Evolutionary conservation across 1,139 yeast species (phyloP).

Genomic region (Kurtzmaniella quercitrusa): DNA sequence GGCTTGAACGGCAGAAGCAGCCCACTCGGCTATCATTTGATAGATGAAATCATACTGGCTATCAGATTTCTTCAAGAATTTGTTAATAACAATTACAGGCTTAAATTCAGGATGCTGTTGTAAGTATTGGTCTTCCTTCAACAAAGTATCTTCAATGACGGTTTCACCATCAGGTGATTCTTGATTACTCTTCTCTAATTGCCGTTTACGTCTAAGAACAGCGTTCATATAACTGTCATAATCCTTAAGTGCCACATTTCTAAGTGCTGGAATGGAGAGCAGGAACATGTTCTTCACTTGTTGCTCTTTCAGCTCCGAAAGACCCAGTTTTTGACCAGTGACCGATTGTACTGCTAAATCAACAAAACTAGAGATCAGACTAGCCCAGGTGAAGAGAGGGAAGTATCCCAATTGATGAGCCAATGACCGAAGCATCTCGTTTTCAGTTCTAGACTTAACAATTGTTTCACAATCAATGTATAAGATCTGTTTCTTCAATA

Average conservation of each 20-base stretch:
- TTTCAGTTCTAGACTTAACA: conserved; percentile 69
- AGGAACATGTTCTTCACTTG: conserved; percentile 80
- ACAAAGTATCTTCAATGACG: conserved; percentile 17
- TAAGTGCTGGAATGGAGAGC: conserved; percentile 67
- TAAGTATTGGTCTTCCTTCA: conserved; percentile 76
- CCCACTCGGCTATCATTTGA: conserved; percentile 83
- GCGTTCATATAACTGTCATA: conserved; percentile 30
- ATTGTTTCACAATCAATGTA: conserved; percentile 76
- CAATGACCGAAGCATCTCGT: conserved; percentile 59
- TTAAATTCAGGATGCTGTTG: conserved; percentile 83
- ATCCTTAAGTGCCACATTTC: conserved; percentile 54
- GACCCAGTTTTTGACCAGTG: conserved; percentile 92
- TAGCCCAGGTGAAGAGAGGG: conserved; percentile 93
- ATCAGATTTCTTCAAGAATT: conserved; percentile 59
- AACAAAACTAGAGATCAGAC: conserved; percentile 69
- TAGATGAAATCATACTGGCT: conserved; percentile 61
- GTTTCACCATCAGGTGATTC: neutral
- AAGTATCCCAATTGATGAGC: conserved; percentile 83
- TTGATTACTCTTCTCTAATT: conserved; percentile 12
- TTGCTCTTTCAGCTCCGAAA: conserved; percentile 79
- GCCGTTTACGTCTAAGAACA: conserved; percentile 21
- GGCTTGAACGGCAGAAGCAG: conserved; percentile 67
- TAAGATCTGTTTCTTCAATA: conserved; percentile 51
- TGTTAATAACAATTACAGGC: conserved; percentile 82
- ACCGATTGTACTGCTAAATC: conserved; percentile 87